Percentiles rank a stretch among this genome's conserved stretches.
Evolutionary conservation across 2,329 filamentous ascomycete species (phyloP).

Genomic region (Alternaria gansuensis): DNA sequence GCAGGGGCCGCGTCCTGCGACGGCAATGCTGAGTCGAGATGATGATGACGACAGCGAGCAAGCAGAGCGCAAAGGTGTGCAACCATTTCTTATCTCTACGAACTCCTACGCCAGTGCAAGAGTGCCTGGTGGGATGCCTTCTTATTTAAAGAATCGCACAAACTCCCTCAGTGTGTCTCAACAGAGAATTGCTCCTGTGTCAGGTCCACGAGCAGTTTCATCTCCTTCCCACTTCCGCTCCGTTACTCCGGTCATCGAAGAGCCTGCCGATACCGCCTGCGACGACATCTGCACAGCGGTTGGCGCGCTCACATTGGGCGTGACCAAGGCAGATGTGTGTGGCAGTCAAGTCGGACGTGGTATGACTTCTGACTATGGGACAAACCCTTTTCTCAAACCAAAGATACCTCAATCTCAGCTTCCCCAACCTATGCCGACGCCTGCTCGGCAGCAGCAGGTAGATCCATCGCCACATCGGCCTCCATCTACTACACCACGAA

Average conservation of each 20-base stretch:
- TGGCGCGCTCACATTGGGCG: conserved; percentile 39
- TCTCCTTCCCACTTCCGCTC: conserved; percentile 37
- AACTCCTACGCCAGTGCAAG: conserved; percentile 41
- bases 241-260: conserved; percentile 39
- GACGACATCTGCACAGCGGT: conserved; percentile 38
- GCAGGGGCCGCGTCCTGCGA: conserved; percentile 53
- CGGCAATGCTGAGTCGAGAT: conserved; percentile 55
- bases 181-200: conserved; percentile 25
- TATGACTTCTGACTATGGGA: conserved; percentile 41
- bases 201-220: conserved; percentile 35
- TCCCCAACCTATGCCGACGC: conserved; percentile 39
- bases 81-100: conserved; percentile 53
- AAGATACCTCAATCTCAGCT: conserved; percentile 31
- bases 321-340: conserved; percentile 30
- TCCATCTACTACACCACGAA: conserved; percentile 31
- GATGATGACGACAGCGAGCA: conserved; percentile 52
- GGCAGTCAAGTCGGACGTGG: conserved; percentile 38
- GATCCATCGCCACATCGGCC: conserved; percentile 27
- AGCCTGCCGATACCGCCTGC: conserved; percentile 43
- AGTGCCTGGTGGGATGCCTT: conserved; percentile 41
- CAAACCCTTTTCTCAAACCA: conserved; percentile 37
- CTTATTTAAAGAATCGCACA: conserved; percentile 32
- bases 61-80: conserved; percentile 58
- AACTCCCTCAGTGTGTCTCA: conserved; percentile 30
- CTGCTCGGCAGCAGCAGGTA: conserved; percentile 25